Percentiles rank a stretch among this genome's conserved stretches.
phyloP scores from a whole-genome alignment of 1,139 yeast genomes.

The Lodderomyces parapsilosis region DNA sequence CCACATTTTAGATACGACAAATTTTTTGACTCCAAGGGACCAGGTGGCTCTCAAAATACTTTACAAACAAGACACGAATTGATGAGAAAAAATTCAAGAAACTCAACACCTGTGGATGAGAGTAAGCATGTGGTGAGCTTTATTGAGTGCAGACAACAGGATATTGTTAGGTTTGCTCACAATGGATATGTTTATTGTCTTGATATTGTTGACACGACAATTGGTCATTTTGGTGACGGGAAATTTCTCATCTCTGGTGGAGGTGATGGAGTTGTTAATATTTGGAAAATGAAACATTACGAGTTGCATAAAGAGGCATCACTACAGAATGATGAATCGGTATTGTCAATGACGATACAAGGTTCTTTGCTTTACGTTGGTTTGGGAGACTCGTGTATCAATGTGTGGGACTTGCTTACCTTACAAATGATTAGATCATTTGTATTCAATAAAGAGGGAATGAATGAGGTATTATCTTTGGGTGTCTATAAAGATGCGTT shows the following conservation, averaged over 20 bases:
- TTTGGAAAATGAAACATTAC: slow-evolving; percentile 54
- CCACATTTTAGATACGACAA: slow-evolving; percentile 83
- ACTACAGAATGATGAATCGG: slow-evolving; percentile 66
- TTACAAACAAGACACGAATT: slow-evolving; percentile 32
- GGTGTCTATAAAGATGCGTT: slow-evolving; percentile 53
- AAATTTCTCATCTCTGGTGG: slow-evolving; percentile 55
- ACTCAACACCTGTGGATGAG: slow-evolving; percentile 4
- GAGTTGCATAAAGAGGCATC: slow-evolving; percentile 28
- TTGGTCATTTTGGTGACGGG: slow-evolving; percentile 13
- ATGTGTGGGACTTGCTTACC: slow-evolving; percentile 83
- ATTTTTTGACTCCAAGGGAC: slow-evolving; percentile 89
- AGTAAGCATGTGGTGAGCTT: slow-evolving; percentile 22
- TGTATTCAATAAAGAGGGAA: slow-evolving; percentile 37
- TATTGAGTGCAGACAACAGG: slow-evolving; percentile 66
- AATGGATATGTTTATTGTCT: slow-evolving; percentile 85
- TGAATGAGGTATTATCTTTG: slow-evolving; percentile 36
- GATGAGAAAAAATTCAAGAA: slow-evolving; percentile 19
- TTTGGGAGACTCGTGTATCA: slow-evolving; percentile 65
- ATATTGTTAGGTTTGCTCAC: slow-evolving; percentile 80
- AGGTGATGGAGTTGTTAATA: slow-evolving; percentile 82
- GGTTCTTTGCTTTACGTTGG: slow-evolving; percentile 80
- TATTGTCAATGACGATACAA: slow-evolving; percentile 62
- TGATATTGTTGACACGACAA: slow-evolving; percentile 31
- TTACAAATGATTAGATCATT: slow-evolving; percentile 65
- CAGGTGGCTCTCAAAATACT: slow-evolving; percentile 59